phyloP scores from a whole-genome alignment of 2,329 filamentous ascomycete genomes.

The Ascochyta lentis region DNA sequence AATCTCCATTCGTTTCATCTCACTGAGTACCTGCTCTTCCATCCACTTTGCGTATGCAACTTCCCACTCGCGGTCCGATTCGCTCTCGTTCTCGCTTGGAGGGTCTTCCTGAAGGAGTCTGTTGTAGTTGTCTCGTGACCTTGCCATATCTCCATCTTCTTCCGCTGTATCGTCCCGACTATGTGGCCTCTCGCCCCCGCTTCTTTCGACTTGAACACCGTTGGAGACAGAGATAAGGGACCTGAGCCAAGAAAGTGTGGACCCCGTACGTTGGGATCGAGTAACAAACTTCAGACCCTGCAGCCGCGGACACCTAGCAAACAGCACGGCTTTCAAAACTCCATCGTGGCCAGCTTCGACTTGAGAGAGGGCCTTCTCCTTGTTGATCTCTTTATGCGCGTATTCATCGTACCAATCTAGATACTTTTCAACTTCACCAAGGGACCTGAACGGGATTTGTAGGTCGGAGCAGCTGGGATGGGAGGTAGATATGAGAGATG shows the following conservation, averaged over 20 bases:
- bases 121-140: too few species aligned
- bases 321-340: constrained; percentile 7
- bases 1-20: not conserved
- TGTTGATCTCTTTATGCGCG: not conserved
- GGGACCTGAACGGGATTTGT: not conserved
- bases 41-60: not conserved
- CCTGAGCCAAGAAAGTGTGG: not conserved
- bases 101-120: too few species aligned
- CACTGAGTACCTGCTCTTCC: not conserved
- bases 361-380: not conserved
- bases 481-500: not conserved
- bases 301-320: constrained; percentile 5
- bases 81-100: not conserved
- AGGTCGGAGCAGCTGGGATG: not conserved
- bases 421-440: not conserved
- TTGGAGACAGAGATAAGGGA: not conserved
- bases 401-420: constrained; percentile 2
- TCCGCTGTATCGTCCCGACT: not conserved
- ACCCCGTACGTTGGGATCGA: not conserved
- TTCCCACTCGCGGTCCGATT: constrained; percentile 1
- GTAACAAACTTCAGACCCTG: constrained; percentile 3
- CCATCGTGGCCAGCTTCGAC: constrained; percentile 8
- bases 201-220: not conserved
- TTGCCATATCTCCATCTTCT: not conserved
- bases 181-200: too few species aligned